These are phyloP conservation scores for Fusarium domesticum DNA, from an alignment of 2,329 filamentous ascomycete genomes.

Conservation along the genomic window DNA sequence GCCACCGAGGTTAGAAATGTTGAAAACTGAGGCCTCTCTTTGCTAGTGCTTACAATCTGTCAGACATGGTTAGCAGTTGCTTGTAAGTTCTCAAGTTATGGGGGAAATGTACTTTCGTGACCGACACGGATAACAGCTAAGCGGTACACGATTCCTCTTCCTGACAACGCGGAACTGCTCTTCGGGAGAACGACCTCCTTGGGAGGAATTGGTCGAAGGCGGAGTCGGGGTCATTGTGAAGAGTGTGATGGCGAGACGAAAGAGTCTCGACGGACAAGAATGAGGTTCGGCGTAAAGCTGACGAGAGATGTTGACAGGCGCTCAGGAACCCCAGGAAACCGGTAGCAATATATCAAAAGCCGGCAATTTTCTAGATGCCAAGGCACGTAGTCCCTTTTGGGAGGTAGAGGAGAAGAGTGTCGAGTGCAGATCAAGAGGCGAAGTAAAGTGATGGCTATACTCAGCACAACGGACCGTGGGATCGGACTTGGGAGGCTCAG, in stretches of 20 bases:
- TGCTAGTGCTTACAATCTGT: conserved; percentile 36
- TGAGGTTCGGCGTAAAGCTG: conserved; percentile 12
- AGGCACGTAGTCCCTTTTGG: conserved; percentile 1
- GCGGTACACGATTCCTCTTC: conserved; percentile 85
- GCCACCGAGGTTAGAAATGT: conserved; percentile 14
- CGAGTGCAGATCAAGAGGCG: background rate
- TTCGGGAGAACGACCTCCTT: conserved; percentile 75
- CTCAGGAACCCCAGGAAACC: conserved; percentile 20
- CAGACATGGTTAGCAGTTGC: conserved; percentile 32
- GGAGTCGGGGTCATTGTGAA: conserved; percentile 69
- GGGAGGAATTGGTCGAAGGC: conserved; percentile 74
- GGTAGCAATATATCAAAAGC: conserved; percentile 27
- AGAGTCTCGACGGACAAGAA: conserved; percentile 22
- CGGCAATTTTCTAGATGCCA: conserved; percentile 4
- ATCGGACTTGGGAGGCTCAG: conserved; percentile 2
- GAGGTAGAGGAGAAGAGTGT: conserved; percentile 2
- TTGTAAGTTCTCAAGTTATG: conserved; percentile 10
- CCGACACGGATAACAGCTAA: conserved; percentile 88
- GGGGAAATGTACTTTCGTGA: conserved; percentile 74
- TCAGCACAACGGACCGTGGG: too few species aligned
- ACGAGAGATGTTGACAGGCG: conserved; percentile 10
- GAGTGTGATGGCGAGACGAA: conserved; percentile 19
- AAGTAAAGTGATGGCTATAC: too few species aligned
- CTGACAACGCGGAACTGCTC: conserved; percentile 83
- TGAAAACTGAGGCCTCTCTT: background rate